Evolutionary conservation across 129 eudicot species (phyloP).

Genomic region (Oenanthe sinensis): DNA sequence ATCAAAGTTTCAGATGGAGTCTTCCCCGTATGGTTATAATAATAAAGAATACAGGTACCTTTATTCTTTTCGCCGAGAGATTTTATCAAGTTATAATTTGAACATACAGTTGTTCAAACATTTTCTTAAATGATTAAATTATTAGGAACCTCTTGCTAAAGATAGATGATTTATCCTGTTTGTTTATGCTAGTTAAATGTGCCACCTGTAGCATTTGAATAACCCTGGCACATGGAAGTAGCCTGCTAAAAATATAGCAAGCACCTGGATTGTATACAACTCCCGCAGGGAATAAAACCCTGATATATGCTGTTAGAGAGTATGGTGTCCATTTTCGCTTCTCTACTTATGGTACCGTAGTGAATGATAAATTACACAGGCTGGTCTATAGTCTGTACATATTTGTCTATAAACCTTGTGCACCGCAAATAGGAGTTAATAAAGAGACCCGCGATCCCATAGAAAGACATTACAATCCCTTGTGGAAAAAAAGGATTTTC

Average conservation of each 20-base stretch:
- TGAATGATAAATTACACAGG: background rate
- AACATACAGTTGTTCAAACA: too few relatives aligned
- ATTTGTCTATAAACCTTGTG: background rate
- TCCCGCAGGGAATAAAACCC: background rate
- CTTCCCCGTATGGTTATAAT: constrained; percentile 25
- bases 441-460: too few relatives aligned
- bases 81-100: background rate
- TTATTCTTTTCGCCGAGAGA: background rate
- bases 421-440: too few relatives aligned
- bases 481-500: too few relatives aligned
- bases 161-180: background rate
- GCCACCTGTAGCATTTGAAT: background rate
- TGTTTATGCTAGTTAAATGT: background rate
- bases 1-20: constrained; percentile 41
- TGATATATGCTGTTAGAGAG: background rate
- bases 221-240: background rate
- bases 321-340: background rate
- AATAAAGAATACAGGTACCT: constrained; percentile 39
- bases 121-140: background rate
- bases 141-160: background rate
- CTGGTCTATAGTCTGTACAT: background rate
- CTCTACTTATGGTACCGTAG: background rate
- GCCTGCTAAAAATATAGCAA: background rate
- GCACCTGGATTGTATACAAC: background rate
- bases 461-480: too few relatives aligned